Evolutionary conservation across 2,329 filamentous ascomycete genomes (phyloP).

Genomic region (Colletotrichum sublineola): DNA sequence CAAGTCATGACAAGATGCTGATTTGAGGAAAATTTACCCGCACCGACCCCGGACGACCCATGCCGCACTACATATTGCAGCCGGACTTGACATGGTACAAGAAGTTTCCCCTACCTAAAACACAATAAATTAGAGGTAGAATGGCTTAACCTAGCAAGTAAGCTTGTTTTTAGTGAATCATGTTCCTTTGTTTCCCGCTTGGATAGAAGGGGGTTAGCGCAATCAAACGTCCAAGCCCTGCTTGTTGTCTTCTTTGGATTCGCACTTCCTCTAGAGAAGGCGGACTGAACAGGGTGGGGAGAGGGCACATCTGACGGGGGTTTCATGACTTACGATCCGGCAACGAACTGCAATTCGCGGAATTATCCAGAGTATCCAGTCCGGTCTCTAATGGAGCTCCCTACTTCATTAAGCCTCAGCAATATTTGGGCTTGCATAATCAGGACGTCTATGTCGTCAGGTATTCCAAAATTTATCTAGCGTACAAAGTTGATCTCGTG

Average conservation of each 20-base stretch:
- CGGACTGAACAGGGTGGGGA: background rate
- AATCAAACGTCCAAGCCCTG: background rate
- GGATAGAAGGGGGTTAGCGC: slow-evolving; percentile 1
- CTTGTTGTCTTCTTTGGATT: background rate
- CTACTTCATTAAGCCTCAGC: background rate
- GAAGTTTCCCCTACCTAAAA: too few species aligned
- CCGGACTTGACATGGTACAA: too few species aligned
- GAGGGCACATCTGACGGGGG: background rate
- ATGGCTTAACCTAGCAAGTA: too few species aligned
- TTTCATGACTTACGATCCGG: background rate
- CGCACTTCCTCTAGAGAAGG: background rate
- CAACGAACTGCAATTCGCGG: slow-evolving; percentile 28
- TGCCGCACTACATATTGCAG: slow-evolving; percentile 10
- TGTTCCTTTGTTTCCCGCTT: background rate
- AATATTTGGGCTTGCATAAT: background rate
- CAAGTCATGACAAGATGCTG: slow-evolving; percentile 15
- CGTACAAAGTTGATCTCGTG: background rate
- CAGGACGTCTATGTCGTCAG: background rate
- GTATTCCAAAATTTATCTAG: background rate
- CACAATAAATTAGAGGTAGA: too few species aligned
- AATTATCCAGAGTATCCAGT: background rate
- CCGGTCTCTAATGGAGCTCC: slow-evolving; percentile 13
- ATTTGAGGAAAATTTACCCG: slow-evolving; percentile 40
- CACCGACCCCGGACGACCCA: slow-evolving; percentile 21
- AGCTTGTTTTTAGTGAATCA: background rate